Conservation (phyloP, 106 monocot species). For the Phalaenopsis equestris region DNA sequence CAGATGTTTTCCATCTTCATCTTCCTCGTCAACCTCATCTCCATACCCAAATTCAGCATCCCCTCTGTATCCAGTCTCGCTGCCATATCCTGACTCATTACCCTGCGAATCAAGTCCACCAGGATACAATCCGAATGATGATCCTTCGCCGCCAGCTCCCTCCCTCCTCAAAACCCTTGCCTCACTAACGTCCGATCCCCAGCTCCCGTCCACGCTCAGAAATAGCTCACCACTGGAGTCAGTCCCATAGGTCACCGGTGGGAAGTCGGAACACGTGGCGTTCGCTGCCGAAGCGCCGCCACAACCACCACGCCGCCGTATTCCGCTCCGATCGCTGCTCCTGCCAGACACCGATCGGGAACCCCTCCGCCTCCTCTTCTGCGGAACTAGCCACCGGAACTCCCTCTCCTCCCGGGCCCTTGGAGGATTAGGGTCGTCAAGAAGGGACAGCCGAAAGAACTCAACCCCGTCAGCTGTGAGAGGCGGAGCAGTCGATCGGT, state of each 20-base stretch:
- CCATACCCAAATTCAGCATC: conserved; percentile 82
- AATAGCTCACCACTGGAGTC: conserved; percentile 92
- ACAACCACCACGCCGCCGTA: conserved; percentile 20
- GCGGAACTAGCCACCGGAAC: conserved; percentile 32
- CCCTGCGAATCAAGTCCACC: conserved; percentile 18
- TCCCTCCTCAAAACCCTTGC: conserved; percentile 25
- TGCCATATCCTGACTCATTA: conserved; percentile 79
- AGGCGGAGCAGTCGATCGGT: conserved; percentile 57
- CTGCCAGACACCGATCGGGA: conserved; percentile 87
- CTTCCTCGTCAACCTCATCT: conserved; percentile 65
- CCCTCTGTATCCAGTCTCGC: conserved; percentile 87
- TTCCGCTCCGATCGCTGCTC: conserved; percentile 72
- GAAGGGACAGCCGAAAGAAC: conserved; percentile 45
- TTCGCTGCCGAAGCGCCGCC: conserved; percentile 35
- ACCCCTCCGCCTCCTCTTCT: conserved; percentile 57
- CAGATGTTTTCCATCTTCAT: conserved; percentile 30
- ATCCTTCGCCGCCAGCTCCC: conserved; percentile 20
- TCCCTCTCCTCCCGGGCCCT: not conserved
- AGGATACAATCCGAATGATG: conserved; percentile 11
- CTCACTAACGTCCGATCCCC: conserved; percentile 87
- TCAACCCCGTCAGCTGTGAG: conserved; percentile 21
- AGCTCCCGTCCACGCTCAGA: conserved; percentile 53
- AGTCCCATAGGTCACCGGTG: conserved; percentile 54
- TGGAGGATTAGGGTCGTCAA: conserved; percentile 25
- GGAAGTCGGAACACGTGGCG: conserved; percentile 78